Conservation (phyloP, 2,329 filamentous ascomycete species). For the Colletotrichum godetiae region DNA sequence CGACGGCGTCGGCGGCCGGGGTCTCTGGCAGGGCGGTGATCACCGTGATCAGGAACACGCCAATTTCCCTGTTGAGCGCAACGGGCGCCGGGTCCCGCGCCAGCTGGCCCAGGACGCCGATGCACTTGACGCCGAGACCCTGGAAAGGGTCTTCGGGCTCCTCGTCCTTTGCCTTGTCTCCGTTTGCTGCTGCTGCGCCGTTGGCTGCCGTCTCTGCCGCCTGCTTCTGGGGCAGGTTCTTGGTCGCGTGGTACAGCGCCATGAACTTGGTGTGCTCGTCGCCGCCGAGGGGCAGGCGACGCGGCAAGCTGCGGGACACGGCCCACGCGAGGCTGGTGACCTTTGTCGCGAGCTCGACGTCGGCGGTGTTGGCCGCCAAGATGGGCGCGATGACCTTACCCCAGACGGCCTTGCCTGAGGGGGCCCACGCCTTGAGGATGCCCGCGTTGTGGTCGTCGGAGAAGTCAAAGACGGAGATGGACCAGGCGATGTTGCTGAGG, state of each 20-base stretch:
- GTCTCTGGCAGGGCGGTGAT: constrained; percentile 63
- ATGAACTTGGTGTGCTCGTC: constrained; percentile 74
- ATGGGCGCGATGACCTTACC: constrained; percentile 65
- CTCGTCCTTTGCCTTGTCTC: constrained; percentile 36
- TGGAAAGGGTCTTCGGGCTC: constrained; percentile 67
- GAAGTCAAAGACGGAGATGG: constrained; percentile 71
- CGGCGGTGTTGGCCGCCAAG: constrained; percentile 69
- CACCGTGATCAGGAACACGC: constrained; percentile 70
- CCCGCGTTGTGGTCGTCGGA: constrained; percentile 62
- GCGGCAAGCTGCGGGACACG: constrained; percentile 64
- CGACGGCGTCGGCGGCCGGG: constrained; percentile 68
- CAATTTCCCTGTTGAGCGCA: constrained; percentile 70
- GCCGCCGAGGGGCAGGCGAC: constrained; percentile 57
- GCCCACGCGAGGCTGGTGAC: constrained; percentile 76
- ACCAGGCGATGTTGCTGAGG: constrained; percentile 77
- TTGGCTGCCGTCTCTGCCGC: constrained; percentile 14
- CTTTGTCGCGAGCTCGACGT: constrained; percentile 70
- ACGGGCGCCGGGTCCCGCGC: constrained; percentile 66
- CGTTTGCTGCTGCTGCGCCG: not conserved
- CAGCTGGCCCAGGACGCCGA: constrained; percentile 74
- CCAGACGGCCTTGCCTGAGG: constrained; percentile 68
- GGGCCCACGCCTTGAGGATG: constrained; percentile 65
- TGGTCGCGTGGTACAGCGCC: constrained; percentile 71
- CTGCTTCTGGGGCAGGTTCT: constrained; percentile 43
- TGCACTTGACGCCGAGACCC: constrained; percentile 72